Evolutionary conservation across 2,329 filamentous ascomycete species (phyloP).

Genomic region (Pseudogymnoascus sp.): DNA sequence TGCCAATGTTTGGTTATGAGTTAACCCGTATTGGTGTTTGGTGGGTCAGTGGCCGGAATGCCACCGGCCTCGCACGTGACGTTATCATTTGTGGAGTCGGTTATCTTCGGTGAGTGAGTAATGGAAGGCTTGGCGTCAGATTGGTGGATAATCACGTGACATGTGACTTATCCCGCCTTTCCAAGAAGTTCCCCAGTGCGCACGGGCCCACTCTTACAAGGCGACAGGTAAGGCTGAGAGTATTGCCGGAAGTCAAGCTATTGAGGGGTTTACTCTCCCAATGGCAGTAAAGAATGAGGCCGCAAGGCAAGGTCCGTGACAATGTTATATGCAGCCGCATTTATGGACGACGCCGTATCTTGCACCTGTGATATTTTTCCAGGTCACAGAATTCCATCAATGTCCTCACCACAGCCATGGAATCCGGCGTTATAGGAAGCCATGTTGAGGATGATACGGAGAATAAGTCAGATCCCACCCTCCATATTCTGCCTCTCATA

Average conservation of each 20-base stretch:
- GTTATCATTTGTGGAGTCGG: background rate
- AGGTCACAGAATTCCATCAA: background rate
- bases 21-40: background rate
- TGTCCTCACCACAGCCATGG: background rate
- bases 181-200: background rate
- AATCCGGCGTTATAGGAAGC: background rate
- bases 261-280: background rate
- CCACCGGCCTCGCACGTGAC: conserved; percentile 4
- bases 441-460: background rate
- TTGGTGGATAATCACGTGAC: background rate
- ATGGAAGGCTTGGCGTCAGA: background rate
- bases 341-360: background rate
- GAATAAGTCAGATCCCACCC: background rate
- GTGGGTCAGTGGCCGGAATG: conserved; percentile 4
- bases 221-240: background rate
- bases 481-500: background rate
- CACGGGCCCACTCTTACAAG: background rate
- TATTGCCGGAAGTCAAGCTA: background rate
- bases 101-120: background rate
- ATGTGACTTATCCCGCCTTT: background rate
- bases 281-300: background rate
- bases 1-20: background rate
- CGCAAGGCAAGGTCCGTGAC: background rate
- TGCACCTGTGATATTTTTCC: background rate
- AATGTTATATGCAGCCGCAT: background rate